Evolutionary conservation across 148 eudicot species (phyloP), one percentile per base, ranked within the genome.

Genomic region (Polygonum maritimum): DNA sequence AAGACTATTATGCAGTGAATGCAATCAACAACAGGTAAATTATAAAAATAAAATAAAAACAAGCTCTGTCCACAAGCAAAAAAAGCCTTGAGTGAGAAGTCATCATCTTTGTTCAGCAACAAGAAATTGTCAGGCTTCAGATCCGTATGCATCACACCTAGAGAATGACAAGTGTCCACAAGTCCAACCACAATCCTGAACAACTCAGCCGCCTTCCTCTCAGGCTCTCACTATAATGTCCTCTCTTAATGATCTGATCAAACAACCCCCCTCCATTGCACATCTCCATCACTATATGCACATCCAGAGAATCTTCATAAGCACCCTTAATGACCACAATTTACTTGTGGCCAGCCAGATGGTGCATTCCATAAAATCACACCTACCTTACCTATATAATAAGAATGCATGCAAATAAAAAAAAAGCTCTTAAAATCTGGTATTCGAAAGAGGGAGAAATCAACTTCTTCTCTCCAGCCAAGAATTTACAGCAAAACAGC

Each of bases 71-170:
- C n/a, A n/a, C n/a, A n/a, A n/a, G n/a, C n/a, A n/a, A n/a, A n/a
- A n/a, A n/a, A n/a, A 44, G 98, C 97, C 83, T 94, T 92, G 69
- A 94, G 96, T 35, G 95, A 90, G 88, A 94, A 94, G 87, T 94
- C 98, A 82, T 94, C 86, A 82, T 90, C 92, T 83, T 86, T 92
- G 82, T 92, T 88, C 78, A 90, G 89, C 88, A 92, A 78, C 84
- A 92, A 85, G 85, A 94, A 94, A 76, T 92, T 94, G 85, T 94
- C 97, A 2, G 97, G 97, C 77, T 94, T 94, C 31, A 94, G 84
- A 86, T 92, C 98, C 78, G 97, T 83, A 76, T 94, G 97, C 91
- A 94, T 94, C 39, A 94, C 98, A 48, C 98, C 98, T 48, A 94
- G 96, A 0, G 98, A 94, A 80, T 94, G 98, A 71, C 98, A 94